These are phyloP conservation scores for Achlya hypogyna DNA, from an alignment of 352 stramenopile genomes.

Conservation along the genomic window DNA sequence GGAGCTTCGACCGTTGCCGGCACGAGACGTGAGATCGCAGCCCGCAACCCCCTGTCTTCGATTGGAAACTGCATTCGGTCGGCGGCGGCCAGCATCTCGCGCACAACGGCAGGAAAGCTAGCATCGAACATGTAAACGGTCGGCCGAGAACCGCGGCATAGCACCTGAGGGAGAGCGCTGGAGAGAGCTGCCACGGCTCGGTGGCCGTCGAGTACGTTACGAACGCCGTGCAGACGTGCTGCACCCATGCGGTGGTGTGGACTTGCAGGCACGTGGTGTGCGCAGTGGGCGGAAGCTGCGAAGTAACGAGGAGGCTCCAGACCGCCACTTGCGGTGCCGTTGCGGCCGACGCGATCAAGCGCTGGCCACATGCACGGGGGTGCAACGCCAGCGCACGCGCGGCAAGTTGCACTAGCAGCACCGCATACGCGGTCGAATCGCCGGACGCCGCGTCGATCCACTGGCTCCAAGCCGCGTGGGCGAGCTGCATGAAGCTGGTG, in stretches of 20 bases:
- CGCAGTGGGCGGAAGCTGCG: not conserved
- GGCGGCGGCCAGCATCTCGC: not conserved
- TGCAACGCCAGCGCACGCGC: not conserved
- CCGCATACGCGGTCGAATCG: not conserved
- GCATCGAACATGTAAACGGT: not conserved
- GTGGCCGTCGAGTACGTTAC: not conserved
- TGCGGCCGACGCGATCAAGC: not conserved
- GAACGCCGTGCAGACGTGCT: not conserved
- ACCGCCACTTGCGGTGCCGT: not conserved
- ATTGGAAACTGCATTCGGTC: not conserved
- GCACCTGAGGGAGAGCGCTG: no score
- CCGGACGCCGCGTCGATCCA: not conserved
- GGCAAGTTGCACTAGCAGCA: not conserved
- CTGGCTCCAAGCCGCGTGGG: not conserved
- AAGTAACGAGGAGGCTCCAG: not conserved
- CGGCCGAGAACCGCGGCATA: no score
- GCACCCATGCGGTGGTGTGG: not conserved
- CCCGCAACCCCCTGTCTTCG: not conserved
- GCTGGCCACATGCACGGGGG: not conserved
- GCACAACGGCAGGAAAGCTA: not conserved
- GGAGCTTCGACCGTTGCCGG: no score
- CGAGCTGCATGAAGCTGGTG: not conserved
- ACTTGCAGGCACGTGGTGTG: not conserved
- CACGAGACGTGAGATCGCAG: not conserved
- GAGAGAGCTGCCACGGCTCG: not conserved